Evolutionary conservation across 495 filamentous ascomycete genomes (phyloP).

Genomic region (Podospora pseudocomata): DNA sequence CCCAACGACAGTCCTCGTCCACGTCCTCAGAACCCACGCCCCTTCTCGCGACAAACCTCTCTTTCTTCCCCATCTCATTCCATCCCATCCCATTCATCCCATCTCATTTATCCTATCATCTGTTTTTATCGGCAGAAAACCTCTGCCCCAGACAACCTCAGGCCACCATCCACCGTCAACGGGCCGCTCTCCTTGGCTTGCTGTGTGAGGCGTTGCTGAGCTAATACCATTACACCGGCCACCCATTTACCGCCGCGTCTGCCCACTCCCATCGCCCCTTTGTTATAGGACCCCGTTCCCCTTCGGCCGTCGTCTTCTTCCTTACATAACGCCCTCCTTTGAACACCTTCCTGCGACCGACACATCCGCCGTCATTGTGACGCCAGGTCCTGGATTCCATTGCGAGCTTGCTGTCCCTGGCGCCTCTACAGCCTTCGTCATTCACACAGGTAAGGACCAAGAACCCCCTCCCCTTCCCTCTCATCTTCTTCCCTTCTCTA

Average conservation of each 20-base stretch:
- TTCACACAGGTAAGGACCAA: not conserved
- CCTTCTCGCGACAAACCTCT: conserved; percentile 19
- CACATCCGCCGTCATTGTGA: not conserved
- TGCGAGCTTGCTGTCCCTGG: conserved; percentile 5
- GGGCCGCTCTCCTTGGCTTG: conserved; percentile 1
- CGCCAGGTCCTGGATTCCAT: conserved; percentile 15
- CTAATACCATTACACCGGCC: conserved; percentile 7
- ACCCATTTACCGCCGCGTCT: conserved; percentile 6
- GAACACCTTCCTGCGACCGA: not conserved
- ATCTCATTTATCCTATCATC: conserved; percentile 6
- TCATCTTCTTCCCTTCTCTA: not conserved
- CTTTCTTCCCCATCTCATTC: conserved; percentile 12
- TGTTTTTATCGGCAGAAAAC: conserved; percentile 10
- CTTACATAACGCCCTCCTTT: conserved; percentile 8
- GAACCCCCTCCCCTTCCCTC: not conserved
- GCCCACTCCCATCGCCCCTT: not conserved
- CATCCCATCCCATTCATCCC: conserved; percentile 15
- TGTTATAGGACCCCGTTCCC: conserved; percentile 18
- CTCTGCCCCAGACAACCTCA: conserved; percentile 5
- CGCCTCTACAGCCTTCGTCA: not conserved
- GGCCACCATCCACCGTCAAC: not conserved
- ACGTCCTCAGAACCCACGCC: conserved; percentile 5
- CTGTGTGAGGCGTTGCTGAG: not conserved
- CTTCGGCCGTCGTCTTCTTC: conserved; percentile 15
- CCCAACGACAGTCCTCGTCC: not conserved